Conservation (phyloP, 495 filamentous ascomycete species). For the Talaromyces trachyspermus region DNA sequence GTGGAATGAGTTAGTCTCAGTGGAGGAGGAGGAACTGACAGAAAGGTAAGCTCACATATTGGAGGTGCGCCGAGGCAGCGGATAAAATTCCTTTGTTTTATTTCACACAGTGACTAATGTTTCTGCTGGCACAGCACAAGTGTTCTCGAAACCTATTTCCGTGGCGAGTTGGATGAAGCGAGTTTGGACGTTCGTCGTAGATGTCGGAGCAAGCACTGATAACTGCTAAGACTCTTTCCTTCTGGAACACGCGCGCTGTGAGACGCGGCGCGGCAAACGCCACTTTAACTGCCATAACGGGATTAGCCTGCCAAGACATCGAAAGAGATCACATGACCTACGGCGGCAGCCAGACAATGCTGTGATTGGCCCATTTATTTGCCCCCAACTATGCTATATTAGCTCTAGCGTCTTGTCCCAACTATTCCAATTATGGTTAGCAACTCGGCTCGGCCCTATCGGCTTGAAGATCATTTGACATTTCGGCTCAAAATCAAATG, state of each 20-base stretch:
- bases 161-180: neutral
- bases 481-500: too few relatives aligned
- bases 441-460: too few relatives aligned
- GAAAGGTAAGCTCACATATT: constrained; percentile 27
- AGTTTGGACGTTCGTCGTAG: neutral
- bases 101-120: too few relatives aligned
- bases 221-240: constrained; percentile 3
- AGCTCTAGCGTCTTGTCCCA: too few relatives aligned
- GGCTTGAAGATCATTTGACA: too few relatives aligned
- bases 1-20: neutral
- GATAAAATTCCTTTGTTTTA: neutral
- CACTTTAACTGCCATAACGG: constrained; percentile 4
- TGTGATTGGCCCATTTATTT: too few relatives aligned
- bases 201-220: neutral
- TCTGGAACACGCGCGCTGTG: neutral
- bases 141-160: too few relatives aligned
- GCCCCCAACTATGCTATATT: too few relatives aligned
- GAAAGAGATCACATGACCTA: neutral
- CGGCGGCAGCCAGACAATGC: too few relatives aligned
- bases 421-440: too few relatives aligned
- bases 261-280: constrained; percentile 3
- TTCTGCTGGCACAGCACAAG: too few relatives aligned
- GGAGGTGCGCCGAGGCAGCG: constrained; percentile 22
- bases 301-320: neutral
- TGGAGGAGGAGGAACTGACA: neutral